phyloP scores from a whole-genome alignment of 2,329 filamentous ascomycete species.

The Aureobasidium melanogenum region DNA sequence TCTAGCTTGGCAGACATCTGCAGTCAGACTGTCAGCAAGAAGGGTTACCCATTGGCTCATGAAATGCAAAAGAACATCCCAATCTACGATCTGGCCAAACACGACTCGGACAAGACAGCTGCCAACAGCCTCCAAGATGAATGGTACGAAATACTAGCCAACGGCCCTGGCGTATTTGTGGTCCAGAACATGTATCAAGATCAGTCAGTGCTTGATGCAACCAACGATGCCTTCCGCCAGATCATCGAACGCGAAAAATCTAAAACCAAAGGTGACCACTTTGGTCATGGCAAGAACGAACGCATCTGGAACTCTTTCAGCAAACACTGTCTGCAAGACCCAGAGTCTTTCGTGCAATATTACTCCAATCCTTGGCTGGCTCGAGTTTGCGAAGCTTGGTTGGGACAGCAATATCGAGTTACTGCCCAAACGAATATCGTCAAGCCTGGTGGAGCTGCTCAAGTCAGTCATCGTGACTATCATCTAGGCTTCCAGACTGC shows the following conservation, averaged over 20 bases:
- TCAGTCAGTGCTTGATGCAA: conserved; percentile 32
- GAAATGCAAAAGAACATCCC: conserved; percentile 44
- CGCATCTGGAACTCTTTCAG: conserved; percentile 60
- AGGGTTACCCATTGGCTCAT: conserved; percentile 43
- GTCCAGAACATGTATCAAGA: conserved; percentile 45
- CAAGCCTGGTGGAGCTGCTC: conserved; percentile 48
- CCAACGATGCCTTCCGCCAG: conserved; percentile 38
- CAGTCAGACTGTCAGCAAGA: conserved; percentile 23
- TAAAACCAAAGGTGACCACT: conserved; percentile 48
- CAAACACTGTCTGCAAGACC: conserved; percentile 48
- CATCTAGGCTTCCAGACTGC: conserved; percentile 54
- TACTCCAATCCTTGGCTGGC: conserved; percentile 53
- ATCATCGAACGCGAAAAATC: conserved; percentile 42
- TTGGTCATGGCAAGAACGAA: conserved; percentile 48
- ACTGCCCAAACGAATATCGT: conserved; percentile 58
- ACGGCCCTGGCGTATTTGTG: conserved; percentile 53
- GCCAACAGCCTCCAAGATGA: conserved; percentile 46
- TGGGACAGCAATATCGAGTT: conserved; percentile 51
- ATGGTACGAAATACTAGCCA: conserved; percentile 49
- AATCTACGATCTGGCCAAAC: conserved; percentile 42
- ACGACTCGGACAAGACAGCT: conserved; percentile 26
- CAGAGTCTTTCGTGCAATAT: conserved; percentile 46
- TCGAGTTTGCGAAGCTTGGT: conserved; percentile 46
- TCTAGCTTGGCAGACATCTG: not conserved
- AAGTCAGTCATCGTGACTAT: conserved; percentile 54